Evolutionary conservation across 2,329 filamentous ascomycete species (phyloP), one percentile per base, ranked within the genome.

Genomic region (Westerdykella sp.): DNA sequence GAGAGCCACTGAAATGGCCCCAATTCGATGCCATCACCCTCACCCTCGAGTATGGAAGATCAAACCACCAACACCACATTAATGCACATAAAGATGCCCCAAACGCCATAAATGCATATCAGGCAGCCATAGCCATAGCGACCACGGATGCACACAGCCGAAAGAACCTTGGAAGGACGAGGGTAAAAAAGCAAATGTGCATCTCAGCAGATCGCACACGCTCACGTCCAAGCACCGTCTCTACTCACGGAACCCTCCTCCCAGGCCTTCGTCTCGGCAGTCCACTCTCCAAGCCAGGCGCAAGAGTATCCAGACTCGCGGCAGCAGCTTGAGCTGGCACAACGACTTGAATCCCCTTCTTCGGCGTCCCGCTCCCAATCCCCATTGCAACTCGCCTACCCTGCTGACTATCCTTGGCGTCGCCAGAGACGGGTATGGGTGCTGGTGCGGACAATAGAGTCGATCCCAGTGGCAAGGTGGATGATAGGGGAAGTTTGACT

Each of bases 181-280:
- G 9, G 25, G 18, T 6, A 28, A 10, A 12, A 28, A 7, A 28
- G 25, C 3, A 28, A 12, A 28, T 12, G 25, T 12, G 11, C 25
- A 28, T 10, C 11, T 28, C 25, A 6, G 4, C 18, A 6, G 18
- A 28, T 28, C 25, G 11, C 25, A 10, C 7, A 9, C 11, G 11
- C 9, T 12, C 25, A 28, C 11, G 7, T 10, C 25, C 25, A 28
- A 28, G 3, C 11, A 2, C 7, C 7, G 9, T 28, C 4, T 12
- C 25, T 7, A 4, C 25, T 28, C 25, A 28, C 7, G 15, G 9
- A 34, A n/a, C 39, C 30, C 39, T 38, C 45, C 44, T 64, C 31
- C 53, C 37, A 13, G 46, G 57, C 37, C 60, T 54, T 41, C 62
- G 41, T 31, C 63, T 54, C 5, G 63, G 62, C 43, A 67, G 25